Base-by-base conservation (phyloP, 345 rosid species). In the Pistacia atlantica region DNA sequence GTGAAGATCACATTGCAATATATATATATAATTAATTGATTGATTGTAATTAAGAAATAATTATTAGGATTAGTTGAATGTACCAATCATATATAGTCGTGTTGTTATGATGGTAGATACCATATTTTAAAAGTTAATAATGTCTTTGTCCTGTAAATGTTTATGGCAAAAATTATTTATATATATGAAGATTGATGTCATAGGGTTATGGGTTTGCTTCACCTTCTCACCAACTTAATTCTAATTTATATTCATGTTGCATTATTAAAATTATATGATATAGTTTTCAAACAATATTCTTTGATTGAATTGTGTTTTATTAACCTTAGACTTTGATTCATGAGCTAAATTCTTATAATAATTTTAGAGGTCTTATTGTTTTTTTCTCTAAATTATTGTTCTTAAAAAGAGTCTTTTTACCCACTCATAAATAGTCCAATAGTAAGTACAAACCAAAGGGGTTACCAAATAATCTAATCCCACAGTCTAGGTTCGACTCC, bases 151-250 rank as follows among this genome's bases (percentile, higher is more conserved):
- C 17, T 31, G 45, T 13, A 31, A 28, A 31, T 11, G 52, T 31
- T 52, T 51, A 31, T 17, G 46, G 46, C 38, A 67, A 8, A 49
- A 38, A 2, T 31, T 31, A 31, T 2, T 37, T 38, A 38, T 38
- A 4, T 6, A 14, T 31, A 28, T 61, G 65, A 14, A 52, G 5
- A 52, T 2, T 52, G 38, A 31, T 31, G 65, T 31, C 65, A 61
- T 61, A 13, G 42, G 4, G 18, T 52, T 31, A 62, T 16, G 74
- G 11, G 7, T 58, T 54, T 56, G 74, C 54, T 54, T 55, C 51
- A 18, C 2, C 12, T 35, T 18, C 49, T 35, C 55, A 55, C 74
- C 74, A 57, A 71, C 65, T 58, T n/a, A 56, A 71, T 57, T 56
- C 18, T 38, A 56, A 57, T 38, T 22, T 28, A 49, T 14, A 6